These are phyloP conservation scores for Kwoniella pini DNA, from an alignment of 768 basidiomycete species.

Conservation along the genomic window DNA sequence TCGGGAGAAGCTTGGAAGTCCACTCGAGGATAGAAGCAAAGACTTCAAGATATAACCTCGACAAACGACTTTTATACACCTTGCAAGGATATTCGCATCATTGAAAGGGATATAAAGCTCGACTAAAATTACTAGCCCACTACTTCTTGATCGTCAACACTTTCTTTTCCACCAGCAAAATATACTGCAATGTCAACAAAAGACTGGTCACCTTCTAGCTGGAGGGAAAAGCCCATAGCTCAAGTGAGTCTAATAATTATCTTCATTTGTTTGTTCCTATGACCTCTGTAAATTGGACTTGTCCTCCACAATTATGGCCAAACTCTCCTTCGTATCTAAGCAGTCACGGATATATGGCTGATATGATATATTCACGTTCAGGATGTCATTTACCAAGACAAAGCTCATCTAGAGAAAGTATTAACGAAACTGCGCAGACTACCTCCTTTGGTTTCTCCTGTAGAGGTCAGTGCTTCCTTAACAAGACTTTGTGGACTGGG, in stretches of 20 bases:
- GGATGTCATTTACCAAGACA: slow-evolving; percentile 73
- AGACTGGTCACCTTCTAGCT: slow-evolving; percentile 73
- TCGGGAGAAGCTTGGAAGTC: too few relatives aligned
- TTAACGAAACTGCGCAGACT: slow-evolving; percentile 73
- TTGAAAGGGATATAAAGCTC: too few relatives aligned
- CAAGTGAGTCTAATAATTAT: too few relatives aligned
- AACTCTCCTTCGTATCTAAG: background rate
- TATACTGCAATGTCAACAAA: slow-evolving; percentile 14
- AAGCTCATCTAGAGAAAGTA: slow-evolving; percentile 65
- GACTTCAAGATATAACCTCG: too few relatives aligned
- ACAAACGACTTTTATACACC: too few relatives aligned
- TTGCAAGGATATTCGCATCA: too few relatives aligned
- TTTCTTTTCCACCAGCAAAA: background rate
- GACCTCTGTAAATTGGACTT: too few relatives aligned
- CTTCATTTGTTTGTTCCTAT: too few relatives aligned
- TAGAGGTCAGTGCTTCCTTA: slow-evolving; percentile 67
- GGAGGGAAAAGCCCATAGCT: slow-evolving; percentile 73
- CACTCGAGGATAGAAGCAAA: too few relatives aligned
- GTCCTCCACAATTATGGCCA: too few relatives aligned
- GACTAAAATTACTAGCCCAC: too few relatives aligned
- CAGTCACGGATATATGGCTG: too few relatives aligned
- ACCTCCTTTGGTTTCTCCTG: slow-evolving; percentile 88
- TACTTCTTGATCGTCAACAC: background rate
- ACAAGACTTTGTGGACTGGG: background rate
- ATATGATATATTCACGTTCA: slow-evolving; percentile 40